phyloP scores from a whole-genome alignment of 78 protist species.

The Cavenderia fasciculata region DNA sequence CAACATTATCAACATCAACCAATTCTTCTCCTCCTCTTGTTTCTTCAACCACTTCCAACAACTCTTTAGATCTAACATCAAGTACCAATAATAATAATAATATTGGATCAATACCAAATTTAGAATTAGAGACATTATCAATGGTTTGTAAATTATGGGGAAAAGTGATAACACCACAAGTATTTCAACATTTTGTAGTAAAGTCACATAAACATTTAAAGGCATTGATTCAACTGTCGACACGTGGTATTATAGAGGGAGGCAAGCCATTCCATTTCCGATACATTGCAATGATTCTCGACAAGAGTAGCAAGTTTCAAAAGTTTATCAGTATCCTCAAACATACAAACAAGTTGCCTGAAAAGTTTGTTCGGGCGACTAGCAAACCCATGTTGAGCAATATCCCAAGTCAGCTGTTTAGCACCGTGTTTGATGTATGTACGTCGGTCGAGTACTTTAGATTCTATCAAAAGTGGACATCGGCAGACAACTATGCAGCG shows the following conservation, averaged over 20 bases:
- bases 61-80: not conserved
- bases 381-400: constrained; percentile 54
- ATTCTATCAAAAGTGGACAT: constrained; percentile 64
- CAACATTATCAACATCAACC: not conserved
- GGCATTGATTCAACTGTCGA: constrained; percentile 4
- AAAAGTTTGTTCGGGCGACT: constrained; percentile 60
- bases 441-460: constrained; percentile 30
- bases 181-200: constrained; percentile 31
- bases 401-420: constrained; percentile 21
- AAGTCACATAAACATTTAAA: constrained; percentile 59
- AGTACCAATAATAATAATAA: not conserved
- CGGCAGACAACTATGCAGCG: constrained; percentile 47
- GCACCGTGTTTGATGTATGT: constrained; percentile 23
- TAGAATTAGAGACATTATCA: constrained; percentile 25
- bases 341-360: constrained; percentile 59
- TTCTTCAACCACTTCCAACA: not conserved
- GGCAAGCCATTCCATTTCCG: constrained; percentile 35
- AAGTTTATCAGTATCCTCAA: constrained; percentile 67
- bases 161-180: constrained; percentile 53
- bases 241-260: constrained; percentile 43
- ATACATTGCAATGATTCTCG: constrained; percentile 55
- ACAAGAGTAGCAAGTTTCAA: constrained; percentile 44
- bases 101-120: constrained; percentile 18
- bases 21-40: not conserved
- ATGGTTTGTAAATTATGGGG: constrained; percentile 73